Evolutionary conservation across 306 rosid genomes (phyloP), one percentile per base, ranked within the genome.

Genomic region (Senna siamea): DNA sequence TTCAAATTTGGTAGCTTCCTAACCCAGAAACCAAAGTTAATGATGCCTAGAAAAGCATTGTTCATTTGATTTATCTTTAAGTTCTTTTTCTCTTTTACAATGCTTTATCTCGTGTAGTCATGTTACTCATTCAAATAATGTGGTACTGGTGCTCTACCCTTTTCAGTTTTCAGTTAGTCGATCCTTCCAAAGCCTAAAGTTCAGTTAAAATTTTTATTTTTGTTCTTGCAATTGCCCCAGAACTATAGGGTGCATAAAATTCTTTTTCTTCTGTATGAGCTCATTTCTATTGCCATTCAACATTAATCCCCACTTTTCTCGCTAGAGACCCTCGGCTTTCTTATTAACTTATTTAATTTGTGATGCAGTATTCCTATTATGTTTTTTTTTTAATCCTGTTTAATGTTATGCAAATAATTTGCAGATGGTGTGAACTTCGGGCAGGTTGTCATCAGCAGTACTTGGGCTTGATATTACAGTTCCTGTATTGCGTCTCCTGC

Each of bases 351-450:
- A 19, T 62, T 15, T 53, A 5, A 51, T 50, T 54, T 32, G 56
- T 53, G 35, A 41, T 6, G 47, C 48, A 12, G 11, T 57, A 46
- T 65, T 26, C 18, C 13, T 23, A 2, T 58, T 69, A 52, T 60
- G 44, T 66, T 28, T 54, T 51, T 54, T 51, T 18, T 70, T 3
- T 76, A 63, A 80, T 76, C 22, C 7, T 69, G 41, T 77, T 72
- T 20, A 28, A 32, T 62, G 28, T 77, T 72, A n/a, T 73, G 54
- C 84, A 75, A 75, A 57, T 73, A 57, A 43, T 69, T 75, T 78
- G 79, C 93, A 88, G 97, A 91, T 82, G 81, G 69, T 55, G 75
- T 41, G 56, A 69, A 66, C 62, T 79, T 81, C 73, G 69, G 67
- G 52, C 79, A 15, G 19, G 69, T 59, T 67, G 76, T 82, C 69